These are phyloP conservation scores for Colletotrichum tamarilloi DNA, from an alignment of 2,329 filamentous ascomycete species.

Conservation along the genomic window DNA sequence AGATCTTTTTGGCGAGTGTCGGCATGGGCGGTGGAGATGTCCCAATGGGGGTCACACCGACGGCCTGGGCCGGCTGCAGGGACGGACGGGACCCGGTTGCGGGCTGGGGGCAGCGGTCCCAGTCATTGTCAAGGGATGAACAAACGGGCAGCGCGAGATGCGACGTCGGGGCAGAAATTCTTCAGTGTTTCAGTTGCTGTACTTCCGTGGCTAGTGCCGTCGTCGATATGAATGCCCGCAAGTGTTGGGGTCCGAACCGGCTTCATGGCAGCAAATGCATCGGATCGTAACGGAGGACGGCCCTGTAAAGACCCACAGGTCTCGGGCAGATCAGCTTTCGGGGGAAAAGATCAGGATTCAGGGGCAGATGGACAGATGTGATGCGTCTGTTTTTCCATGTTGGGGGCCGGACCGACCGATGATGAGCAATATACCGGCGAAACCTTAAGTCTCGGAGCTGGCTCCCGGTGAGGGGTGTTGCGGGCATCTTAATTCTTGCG, in stretches of 20 bases:
- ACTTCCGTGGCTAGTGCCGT: neutral
- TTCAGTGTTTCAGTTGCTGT: slow-evolving; percentile 34
- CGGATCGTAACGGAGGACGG: slow-evolving; percentile 24
- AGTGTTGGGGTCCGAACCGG: slow-evolving; percentile 28
- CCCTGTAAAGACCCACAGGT: slow-evolving; percentile 24
- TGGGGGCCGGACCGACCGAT: slow-evolving; percentile 35
- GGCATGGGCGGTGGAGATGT: neutral
- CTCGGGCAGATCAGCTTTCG: slow-evolving; percentile 19
- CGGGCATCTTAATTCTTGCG: neutral
- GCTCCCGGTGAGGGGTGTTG: neutral
- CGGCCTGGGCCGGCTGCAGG: slow-evolving; percentile 33
- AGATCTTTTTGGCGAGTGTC: slow-evolving; percentile 12
- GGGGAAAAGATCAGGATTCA: slow-evolving; percentile 9
- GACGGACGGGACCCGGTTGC: slow-evolving; percentile 20
- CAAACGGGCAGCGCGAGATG: slow-evolving; percentile 22
- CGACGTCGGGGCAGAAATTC: slow-evolving; percentile 21
- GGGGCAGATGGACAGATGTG: neutral
- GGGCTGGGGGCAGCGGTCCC: neutral
- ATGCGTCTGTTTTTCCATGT: neutral
- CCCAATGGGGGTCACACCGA: slow-evolving; percentile 31
- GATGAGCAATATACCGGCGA: slow-evolving; percentile 18
- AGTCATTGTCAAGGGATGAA: slow-evolving; percentile 14
- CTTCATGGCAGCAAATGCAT: slow-evolving; percentile 10
- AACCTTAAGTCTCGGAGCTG: slow-evolving; percentile 19
- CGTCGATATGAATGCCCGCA: slow-evolving; percentile 5